A percentile compares a stretch with the other conserved stretches of the same genome.
phyloP scores from a whole-genome alignment of 1,284 basidiomycete species.

The Pascua sp. region DNA sequence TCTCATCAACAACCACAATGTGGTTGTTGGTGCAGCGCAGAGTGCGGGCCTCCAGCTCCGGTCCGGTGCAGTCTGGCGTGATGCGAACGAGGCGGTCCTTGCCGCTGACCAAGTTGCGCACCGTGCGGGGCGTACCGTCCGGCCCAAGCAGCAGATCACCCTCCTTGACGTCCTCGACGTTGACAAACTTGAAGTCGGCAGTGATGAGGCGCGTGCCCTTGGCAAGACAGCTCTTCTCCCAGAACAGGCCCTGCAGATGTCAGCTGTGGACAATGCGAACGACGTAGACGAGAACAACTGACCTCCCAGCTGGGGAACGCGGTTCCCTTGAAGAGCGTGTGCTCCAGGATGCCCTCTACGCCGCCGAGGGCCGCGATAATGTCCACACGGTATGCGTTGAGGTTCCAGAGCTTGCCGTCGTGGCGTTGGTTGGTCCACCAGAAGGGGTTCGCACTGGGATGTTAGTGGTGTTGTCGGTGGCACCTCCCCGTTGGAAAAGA shows the following conservation, averaged over 20 bases:
- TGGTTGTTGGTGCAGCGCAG: constrained; percentile 7
- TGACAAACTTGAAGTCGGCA: constrained; percentile 1
- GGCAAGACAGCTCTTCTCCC: constrained; percentile 73
- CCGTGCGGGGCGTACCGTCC: constrained; percentile 7
- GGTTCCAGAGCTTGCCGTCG: constrained; percentile 95
- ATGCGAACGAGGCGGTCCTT: constrained; percentile 9
- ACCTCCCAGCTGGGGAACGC: constrained; percentile 56
- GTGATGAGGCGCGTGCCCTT: constrained; percentile 5
- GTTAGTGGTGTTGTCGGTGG: neutral
- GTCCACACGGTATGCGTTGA: constrained; percentile 98
- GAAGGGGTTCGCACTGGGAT: constrained; percentile 72
- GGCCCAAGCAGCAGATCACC: constrained; percentile 13
- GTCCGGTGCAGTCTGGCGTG: neutral
- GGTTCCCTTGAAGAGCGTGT: constrained; percentile 96
- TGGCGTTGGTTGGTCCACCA: constrained; percentile 98
- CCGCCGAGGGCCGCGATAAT: constrained; percentile 93
- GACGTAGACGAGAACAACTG: neutral
- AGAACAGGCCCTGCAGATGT: constrained; percentile 63
- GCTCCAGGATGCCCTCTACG: constrained; percentile 88
- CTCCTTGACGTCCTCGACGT: constrained; percentile 14
- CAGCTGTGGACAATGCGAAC: neutral
- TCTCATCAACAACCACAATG: constrained; percentile 3
- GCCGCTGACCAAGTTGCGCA: constrained; percentile 8
- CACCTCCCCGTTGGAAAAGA: too few species aligned
- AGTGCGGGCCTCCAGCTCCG: neutral